Percentiles rank a stretch among this genome's conserved stretches.
These are phyloP conservation scores for Hemisphaericaspora lyxosophila DNA, from an alignment of 1,139 yeast species.

Conservation along the genomic window DNA sequence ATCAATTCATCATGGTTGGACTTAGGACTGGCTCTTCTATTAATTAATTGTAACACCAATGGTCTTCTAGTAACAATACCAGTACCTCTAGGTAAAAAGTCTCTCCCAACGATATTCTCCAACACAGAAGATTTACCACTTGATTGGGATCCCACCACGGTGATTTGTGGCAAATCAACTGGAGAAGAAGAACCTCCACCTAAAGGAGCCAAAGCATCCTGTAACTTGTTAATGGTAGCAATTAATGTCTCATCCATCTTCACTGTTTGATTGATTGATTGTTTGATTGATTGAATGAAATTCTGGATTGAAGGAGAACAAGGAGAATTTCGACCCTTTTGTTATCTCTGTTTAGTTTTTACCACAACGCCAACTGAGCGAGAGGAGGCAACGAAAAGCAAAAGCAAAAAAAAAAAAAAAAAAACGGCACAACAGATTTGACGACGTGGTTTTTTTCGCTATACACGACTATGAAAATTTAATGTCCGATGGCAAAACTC, in stretches of 20 bases:
- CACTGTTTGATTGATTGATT: too few relatives aligned
- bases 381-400: too few relatives aligned
- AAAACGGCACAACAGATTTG: too few relatives aligned
- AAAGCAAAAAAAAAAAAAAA: too few relatives aligned
- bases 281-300: neutral
- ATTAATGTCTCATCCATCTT: slow-evolving; percentile 87
- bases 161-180: slow-evolving; percentile 91
- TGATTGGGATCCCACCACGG: slow-evolving; percentile 95
- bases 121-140: slow-evolving; percentile 92
- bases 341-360: neutral
- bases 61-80: slow-evolving; percentile 97
- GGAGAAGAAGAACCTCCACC: slow-evolving; percentile 86
- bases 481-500: too few relatives aligned
- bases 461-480: too few relatives aligned
- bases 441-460: too few relatives aligned
- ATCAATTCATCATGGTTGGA: slow-evolving; percentile 26
- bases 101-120: slow-evolving; percentile 93
- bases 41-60: slow-evolving; percentile 75
- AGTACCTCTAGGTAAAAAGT: slow-evolving; percentile 92
- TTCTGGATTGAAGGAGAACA: neutral
- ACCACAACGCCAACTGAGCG: too few relatives aligned
- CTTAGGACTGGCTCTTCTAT: slow-evolving; percentile 50
- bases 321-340: too few relatives aligned
- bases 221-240: slow-evolving; percentile 87
- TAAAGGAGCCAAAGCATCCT: slow-evolving; percentile 90